Conservation (phyloP, 768 basidiomycete species). For the Gymnopilus junonius region DNA sequence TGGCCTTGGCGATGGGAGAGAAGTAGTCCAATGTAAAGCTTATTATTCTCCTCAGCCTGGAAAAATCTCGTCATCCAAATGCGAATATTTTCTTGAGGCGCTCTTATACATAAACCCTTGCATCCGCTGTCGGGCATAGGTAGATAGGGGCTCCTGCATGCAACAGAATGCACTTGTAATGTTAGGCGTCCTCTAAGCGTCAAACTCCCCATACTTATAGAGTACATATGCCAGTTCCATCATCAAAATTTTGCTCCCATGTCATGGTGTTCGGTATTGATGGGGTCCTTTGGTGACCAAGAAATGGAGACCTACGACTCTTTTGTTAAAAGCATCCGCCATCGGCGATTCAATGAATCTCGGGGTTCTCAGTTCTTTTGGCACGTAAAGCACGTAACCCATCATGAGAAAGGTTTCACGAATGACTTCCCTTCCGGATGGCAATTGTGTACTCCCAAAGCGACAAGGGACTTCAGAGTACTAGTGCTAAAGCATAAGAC, state of each 20-base stretch:
- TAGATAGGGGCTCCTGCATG: background rate
- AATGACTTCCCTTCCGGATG: constrained; percentile 11
- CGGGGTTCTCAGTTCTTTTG: constrained; percentile 20
- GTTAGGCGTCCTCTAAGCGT: background rate
- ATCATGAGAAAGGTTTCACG: constrained; percentile 25
- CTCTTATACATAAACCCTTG: background rate
- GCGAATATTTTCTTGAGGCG: background rate
- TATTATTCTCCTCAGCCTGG: background rate
- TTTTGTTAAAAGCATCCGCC: constrained; percentile 21
- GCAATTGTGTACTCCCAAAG: background rate
- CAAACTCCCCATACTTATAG: background rate
- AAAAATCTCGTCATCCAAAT: background rate
- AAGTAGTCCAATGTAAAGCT: background rate
- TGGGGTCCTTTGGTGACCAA: constrained; percentile 19
- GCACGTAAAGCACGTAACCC: constrained; percentile 23
- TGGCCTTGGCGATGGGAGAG: background rate
- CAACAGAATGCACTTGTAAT: background rate
- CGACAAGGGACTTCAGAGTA: background rate
- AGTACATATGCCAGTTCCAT: constrained; percentile 1
- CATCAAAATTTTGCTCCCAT: constrained; percentile 33
- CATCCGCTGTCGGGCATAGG: too few species aligned
- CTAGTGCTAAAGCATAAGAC: background rate
- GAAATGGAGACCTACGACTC: constrained; percentile 27
- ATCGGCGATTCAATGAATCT: constrained; percentile 15
- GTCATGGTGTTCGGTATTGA: constrained; percentile 27